Percentiles rank a stretch among this genome's conserved stretches.
Evolutionary conservation across 176 grass and related monocot species (phyloP).

Genomic region (Ananas comosus): DNA sequence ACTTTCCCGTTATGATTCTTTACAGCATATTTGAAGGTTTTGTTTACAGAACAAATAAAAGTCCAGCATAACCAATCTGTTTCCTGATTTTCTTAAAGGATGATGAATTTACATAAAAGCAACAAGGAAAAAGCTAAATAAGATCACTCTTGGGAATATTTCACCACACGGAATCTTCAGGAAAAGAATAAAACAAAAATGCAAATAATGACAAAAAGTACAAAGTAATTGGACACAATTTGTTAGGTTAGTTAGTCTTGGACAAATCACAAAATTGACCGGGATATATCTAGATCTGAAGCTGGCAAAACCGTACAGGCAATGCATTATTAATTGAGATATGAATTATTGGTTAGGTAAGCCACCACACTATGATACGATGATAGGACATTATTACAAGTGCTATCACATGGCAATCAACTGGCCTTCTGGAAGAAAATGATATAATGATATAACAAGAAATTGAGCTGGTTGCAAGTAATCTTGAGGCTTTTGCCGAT

Average conservation of each 20-base stretch:
- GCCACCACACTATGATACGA: background rate
- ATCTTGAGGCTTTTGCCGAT: background rate
- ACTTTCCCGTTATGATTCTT: no score
- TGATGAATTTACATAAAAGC: no score
- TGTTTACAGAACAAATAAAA: no score
- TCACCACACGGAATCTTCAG: no score
- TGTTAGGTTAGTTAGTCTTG: background rate
- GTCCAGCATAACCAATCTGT: no score
- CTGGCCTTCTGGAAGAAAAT: background rate
- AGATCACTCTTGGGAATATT: no score
- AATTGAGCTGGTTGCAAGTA: background rate
- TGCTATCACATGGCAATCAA: background rate
- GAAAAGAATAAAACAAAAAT: background rate
- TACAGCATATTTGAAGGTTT: no score
- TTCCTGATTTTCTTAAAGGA: no score
- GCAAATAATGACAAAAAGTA: background rate
- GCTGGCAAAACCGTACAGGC: background rate
- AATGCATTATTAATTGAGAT: background rate
- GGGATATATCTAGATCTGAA: background rate
- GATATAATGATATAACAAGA: background rate
- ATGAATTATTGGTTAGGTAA: background rate
- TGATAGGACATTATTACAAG: background rate
- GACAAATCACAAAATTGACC: background rate
- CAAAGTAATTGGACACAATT: background rate
- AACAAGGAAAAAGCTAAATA: no score